Conservation (phyloP, 805 yeast species). For the Pichia nakasei region DNA sequence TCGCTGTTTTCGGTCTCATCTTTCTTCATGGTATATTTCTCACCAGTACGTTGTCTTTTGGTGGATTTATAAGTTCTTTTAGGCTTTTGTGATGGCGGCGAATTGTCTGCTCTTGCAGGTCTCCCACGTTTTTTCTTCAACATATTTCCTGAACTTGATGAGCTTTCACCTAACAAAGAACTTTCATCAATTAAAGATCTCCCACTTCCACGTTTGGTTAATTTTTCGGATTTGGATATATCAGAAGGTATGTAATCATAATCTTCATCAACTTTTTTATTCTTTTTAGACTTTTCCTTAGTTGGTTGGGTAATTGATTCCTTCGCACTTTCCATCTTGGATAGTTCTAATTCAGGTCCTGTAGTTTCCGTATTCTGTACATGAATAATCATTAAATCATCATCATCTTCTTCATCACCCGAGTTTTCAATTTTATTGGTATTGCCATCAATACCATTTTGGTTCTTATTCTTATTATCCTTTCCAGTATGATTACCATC, state of each 20-base stretch:
- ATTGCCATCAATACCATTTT: neutral
- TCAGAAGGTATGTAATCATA: too few species aligned
- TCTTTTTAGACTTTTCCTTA: neutral
- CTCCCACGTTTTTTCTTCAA: neutral
- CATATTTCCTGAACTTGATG: neutral
- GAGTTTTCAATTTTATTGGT: neutral
- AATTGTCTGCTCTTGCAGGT: neutral
- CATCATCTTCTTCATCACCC: constrained; percentile 3
- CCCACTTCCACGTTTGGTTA: too few species aligned
- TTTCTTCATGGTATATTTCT: neutral
- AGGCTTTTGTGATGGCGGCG: neutral
- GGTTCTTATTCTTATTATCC: neutral
- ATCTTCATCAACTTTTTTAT: neutral
- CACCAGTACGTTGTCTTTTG: neutral
- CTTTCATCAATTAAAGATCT: too few species aligned
- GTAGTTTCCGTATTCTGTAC: constrained; percentile 4
- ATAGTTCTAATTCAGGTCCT: constrained; percentile 1
- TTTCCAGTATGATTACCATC: neutral
- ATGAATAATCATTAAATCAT: constrained; percentile 10
- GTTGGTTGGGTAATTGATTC: neutral
- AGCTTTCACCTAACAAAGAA: too few species aligned
- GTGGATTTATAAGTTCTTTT: neutral
- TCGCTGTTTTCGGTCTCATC: neutral
- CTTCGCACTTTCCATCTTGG: neutral
- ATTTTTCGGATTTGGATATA: too few species aligned